Conservation (phyloP, 345 rosid genomes). For the Bruguiera gymnorhiza region DNA sequence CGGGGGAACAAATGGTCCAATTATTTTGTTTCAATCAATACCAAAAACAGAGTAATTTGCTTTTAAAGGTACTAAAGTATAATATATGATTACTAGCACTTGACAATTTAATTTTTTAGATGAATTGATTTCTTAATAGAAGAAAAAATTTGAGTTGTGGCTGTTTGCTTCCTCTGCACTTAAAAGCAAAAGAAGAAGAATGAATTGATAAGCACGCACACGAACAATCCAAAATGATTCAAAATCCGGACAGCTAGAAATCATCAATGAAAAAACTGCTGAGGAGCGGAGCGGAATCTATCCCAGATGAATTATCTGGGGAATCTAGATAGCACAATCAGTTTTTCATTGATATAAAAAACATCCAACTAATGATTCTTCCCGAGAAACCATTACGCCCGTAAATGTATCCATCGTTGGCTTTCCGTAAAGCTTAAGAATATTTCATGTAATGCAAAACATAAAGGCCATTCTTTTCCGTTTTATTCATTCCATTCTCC, state of each 20-base stretch:
- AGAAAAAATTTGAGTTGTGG: background rate
- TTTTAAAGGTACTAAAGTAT: too few relatives aligned
- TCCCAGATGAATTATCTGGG: slow-evolving; percentile 21
- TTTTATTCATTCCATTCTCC: background rate
- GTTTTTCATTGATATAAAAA: slow-evolving; percentile 17
- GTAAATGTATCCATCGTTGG: slow-evolving; percentile 40
- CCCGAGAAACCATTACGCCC: slow-evolving; percentile 36
- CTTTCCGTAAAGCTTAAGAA: slow-evolving; percentile 50
- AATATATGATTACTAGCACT: too few relatives aligned
- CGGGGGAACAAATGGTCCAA: too few relatives aligned
- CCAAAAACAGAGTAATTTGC: background rate
- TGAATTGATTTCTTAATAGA: too few relatives aligned
- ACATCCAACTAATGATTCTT: slow-evolving; percentile 30
- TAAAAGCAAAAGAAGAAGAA: background rate
- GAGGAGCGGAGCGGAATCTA: slow-evolving; percentile 17
- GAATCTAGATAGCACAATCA: slow-evolving; percentile 29
- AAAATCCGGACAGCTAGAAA: slow-evolving; percentile 27
- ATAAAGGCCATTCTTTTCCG: slow-evolving; percentile 25
- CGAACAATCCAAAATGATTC: slow-evolving; percentile 24
- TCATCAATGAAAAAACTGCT: slow-evolving; percentile 12
- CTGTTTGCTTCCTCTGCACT: background rate
- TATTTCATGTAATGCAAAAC: slow-evolving; percentile 41
- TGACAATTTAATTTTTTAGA: too few relatives aligned
- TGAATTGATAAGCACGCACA: slow-evolving; percentile 14
- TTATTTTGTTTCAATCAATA: too few relatives aligned